A percentile compares a stretch with the other conserved stretches of the same genome.
These are phyloP conservation scores for Neltuma alba DNA, from an alignment of 306 rosid species.

Conservation along the genomic window DNA sequence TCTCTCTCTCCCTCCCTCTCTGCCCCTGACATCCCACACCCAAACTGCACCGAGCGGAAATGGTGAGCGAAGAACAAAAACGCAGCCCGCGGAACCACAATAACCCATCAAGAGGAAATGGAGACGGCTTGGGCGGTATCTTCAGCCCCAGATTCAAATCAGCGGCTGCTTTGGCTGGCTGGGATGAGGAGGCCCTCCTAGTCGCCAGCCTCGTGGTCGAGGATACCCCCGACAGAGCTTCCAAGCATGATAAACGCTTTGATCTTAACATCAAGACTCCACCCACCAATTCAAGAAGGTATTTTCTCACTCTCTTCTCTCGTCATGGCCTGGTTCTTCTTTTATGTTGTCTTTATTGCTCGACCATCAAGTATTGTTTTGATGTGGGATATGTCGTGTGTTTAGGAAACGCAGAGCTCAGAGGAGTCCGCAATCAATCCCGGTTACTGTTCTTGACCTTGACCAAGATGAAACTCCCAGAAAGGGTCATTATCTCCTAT, in stretches of 20 bases:
- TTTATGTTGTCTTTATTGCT: not conserved
- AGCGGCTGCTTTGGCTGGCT: conserved; percentile 92
- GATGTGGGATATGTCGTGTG: not conserved
- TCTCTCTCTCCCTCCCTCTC: not conserved
- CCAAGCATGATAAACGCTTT: conserved; percentile 53
- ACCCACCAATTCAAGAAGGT: conserved; percentile 71
- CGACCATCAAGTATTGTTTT: not conserved
- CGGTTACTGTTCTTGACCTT: conserved; percentile 68
- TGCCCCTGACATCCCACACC: not conserved
- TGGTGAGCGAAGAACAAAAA: conserved; percentile 54
- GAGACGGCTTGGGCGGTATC: conserved; percentile 31
- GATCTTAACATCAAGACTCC: conserved; percentile 63
- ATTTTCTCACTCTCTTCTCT: not conserved
- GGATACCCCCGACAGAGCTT: conserved; percentile 77
- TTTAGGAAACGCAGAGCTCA: conserved; percentile 74
- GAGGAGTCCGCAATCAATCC: conserved; percentile 55
- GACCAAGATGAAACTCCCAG: conserved; percentile 57
- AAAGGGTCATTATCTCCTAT: conserved; percentile 46
- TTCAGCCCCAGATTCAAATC: conserved; percentile 90
- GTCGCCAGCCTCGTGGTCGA: conserved; percentile 76
- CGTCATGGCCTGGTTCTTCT: not conserved
- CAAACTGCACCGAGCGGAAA: conserved; percentile 17
- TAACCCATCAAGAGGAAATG: conserved; percentile 25
- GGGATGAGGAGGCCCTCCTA: conserved; percentile 90
- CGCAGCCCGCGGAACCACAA: conserved; percentile 42